These are phyloP conservation scores for Lithohypha guttulata DNA, from an alignment of 2,329 filamentous ascomycete species.

Conservation along the genomic window DNA sequence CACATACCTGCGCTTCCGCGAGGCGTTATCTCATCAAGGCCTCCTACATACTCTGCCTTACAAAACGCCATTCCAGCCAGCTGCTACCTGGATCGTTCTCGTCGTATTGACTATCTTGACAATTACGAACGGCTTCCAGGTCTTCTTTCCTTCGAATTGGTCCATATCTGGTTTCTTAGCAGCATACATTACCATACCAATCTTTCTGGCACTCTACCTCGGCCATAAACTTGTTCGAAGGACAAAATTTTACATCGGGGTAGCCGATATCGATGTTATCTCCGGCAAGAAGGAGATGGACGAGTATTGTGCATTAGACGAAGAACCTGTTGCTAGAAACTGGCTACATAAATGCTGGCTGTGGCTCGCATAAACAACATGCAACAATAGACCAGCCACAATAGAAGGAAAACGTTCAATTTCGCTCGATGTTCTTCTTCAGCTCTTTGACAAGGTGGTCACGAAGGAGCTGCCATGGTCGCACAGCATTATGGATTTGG, in stretches of 20 bases:
- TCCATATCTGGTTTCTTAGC: slow-evolving; percentile 47
- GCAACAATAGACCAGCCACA: no score
- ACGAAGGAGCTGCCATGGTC: no score
- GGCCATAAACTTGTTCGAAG: slow-evolving; percentile 38
- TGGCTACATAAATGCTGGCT: slow-evolving; percentile 11
- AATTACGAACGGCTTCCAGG: slow-evolving; percentile 58
- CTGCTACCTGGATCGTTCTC: slow-evolving; percentile 45
- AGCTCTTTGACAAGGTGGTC: no score
- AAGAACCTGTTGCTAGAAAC: slow-evolving; percentile 10
- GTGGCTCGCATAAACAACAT: slow-evolving; percentile 13
- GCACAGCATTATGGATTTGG: no score
- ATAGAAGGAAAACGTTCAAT: no score
- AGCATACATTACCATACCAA: slow-evolving; percentile 49
- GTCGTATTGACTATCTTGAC: slow-evolving; percentile 55
- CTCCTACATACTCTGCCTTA: slow-evolving; percentile 33
- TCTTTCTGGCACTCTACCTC: slow-evolving; percentile 43
- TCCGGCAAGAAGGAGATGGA: slow-evolving; percentile 12
- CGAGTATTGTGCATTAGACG: slow-evolving; percentile 10
- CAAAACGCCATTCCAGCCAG: slow-evolving; percentile 37
- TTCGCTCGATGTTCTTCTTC: no score
- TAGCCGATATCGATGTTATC: slow-evolving; percentile 35
- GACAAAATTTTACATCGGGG: slow-evolving; percentile 26
- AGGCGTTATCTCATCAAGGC: slow-evolving; percentile 32
- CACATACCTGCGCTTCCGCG: slow-evolving; percentile 38
- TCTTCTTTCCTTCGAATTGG: slow-evolving; percentile 54